phyloP scores from a whole-genome alignment of 352 stramenopile genomes.

The Globisporangium camurandrum region DNA sequence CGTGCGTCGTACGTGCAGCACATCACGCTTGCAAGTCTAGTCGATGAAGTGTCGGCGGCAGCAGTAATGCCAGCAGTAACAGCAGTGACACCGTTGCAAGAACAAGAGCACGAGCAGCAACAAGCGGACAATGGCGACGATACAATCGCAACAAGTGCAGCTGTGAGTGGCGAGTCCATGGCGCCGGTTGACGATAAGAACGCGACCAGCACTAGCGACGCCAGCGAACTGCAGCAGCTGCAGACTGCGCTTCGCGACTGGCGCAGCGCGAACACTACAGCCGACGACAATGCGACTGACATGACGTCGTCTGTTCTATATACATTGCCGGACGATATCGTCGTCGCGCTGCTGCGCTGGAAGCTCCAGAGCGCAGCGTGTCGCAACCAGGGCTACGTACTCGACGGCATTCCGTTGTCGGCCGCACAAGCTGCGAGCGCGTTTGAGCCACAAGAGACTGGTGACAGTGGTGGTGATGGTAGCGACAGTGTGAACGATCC shows the following conservation, averaged over 20 bases:
- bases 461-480: slow-evolving; percentile 9
- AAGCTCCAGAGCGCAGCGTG: slow-evolving; percentile 48
- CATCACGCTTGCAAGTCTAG: slow-evolving; percentile 36
- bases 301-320: no score
- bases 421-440: slow-evolving; percentile 37
- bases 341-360: slow-evolving; percentile 55
- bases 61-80: neutral
- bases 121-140: slow-evolving; percentile 7
- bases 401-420: slow-evolving; percentile 55
- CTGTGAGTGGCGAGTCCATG: neutral
- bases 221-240: slow-evolving; percentile 34
- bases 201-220: neutral
- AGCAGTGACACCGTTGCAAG: neutral
- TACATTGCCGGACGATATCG: slow-evolving; percentile 24
- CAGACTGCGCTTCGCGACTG: slow-evolving; percentile 30
- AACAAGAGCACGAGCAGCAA: slow-evolving; percentile 11
- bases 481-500: slow-evolving; percentile 10
- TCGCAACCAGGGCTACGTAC: slow-evolving; percentile 79
- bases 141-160: no score
- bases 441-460: slow-evolving; percentile 21
- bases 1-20: slow-evolving; percentile 69
- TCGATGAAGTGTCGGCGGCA: slow-evolving; percentile 32
- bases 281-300: no score
- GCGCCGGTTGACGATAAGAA: neutral
- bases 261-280: slow-evolving; percentile 13